Evolutionary conservation across 805 yeast genomes (phyloP), one percentile per base, ranked within the genome.

Genomic region (Cyberlindnera maclurae): DNA sequence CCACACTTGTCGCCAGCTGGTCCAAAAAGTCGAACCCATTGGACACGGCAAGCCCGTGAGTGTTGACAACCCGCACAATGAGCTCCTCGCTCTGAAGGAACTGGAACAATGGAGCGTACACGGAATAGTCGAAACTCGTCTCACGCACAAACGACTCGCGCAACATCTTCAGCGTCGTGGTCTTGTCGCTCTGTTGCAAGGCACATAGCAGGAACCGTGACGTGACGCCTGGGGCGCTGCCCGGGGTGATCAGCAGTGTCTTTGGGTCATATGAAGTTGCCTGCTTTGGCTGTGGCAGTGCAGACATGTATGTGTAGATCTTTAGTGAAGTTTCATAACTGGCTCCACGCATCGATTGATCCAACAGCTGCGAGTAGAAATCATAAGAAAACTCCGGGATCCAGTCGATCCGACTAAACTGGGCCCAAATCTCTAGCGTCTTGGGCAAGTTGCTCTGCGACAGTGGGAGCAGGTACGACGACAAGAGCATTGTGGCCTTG

Each of bases 381-480:
- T 61, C 61, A 36, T 62, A 60, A 1, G 67, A 55, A 31, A 67
- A 63, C 40, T 64, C 66, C 8, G 70, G 68, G 5, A 65, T 59
- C 68, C 68, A 66, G 13, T 54, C 58, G 37, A 60, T 50, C 34
- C 59, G 58, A 40, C 58, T 60, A 43, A 62, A 64, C 30, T 59
- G 61, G 4, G 50, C 36, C 64, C 65, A 62, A 20, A 66, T 50
- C 33, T 59, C 55, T 42, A 63, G 51, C 8, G 70, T 59, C 41
- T 57, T 63, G 13, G 46, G 31, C 15, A 55, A 47, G 37, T 64
- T 60, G 11, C 59, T 39, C 41, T 64, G 58, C 2, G 67, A 57
- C 16, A 65, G 49, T 10, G 70, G 55, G 6, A 60, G 47, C 18
- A 75, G 45, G 44, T 70, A 76, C 11, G 63, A 57, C 3, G 79